Conservation (phyloP, 805 yeast genomes). For the Lipomyces anomalus region DNA sequence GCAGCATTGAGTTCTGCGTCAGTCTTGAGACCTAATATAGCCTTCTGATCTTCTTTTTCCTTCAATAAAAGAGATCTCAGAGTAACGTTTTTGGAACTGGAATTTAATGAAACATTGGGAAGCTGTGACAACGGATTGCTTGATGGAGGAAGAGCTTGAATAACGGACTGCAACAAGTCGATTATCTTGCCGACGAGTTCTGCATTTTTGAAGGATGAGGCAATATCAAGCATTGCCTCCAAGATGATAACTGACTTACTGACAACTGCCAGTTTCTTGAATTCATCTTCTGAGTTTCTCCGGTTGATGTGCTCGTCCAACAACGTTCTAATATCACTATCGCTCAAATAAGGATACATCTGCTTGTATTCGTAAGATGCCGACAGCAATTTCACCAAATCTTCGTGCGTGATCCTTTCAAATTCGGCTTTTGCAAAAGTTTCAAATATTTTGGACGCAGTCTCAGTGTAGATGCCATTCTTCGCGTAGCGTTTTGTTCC, state of each 20-base stretch:
- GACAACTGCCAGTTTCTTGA: conserved; percentile 48
- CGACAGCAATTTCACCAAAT: conserved; percentile 54
- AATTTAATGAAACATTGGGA: conserved; percentile 74
- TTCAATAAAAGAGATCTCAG: conserved; percentile 8
- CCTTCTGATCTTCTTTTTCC: conserved; percentile 31
- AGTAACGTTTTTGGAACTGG: too few relatives aligned
- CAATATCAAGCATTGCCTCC: conserved; percentile 71
- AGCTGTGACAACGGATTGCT: conserved; percentile 54
- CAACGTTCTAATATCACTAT: conserved; percentile 46
- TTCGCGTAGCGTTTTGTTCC: conserved; percentile 73
- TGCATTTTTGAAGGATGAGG: conserved; percentile 70
- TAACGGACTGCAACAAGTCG: conserved; percentile 14
- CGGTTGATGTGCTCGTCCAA: conserved; percentile 58
- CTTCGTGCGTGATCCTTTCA: conserved; percentile 48
- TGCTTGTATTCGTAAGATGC: conserved; percentile 59
- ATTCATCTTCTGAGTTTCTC: conserved; percentile 36
- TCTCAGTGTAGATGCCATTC: conserved; percentile 71
- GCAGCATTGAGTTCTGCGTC: conserved; percentile 16
- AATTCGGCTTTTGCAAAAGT: conserved; percentile 58
- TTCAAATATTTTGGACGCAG: conserved; percentile 76
- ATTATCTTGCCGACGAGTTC: conserved; percentile 34
- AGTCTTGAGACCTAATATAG: conserved; percentile 16
- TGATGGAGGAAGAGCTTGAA: conserved; percentile 22
- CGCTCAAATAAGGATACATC: conserved; percentile 39
- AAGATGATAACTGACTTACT: conserved; percentile 61